Conservation (phyloP, 129 eudicot species). For the Flaveria brownii region DNA sequence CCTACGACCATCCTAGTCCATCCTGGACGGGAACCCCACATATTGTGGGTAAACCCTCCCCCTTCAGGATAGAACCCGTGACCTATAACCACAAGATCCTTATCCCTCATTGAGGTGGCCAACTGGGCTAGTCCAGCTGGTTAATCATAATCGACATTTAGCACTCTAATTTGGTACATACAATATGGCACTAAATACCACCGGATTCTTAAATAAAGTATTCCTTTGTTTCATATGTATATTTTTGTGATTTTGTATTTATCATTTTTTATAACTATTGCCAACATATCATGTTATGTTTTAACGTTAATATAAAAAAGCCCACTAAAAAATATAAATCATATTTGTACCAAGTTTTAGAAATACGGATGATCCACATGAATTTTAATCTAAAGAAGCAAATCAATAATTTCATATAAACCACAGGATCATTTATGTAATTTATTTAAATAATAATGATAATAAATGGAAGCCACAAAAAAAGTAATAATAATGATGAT, state of each 20-base stretch:
- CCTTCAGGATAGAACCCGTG: no score
- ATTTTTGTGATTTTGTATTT: not conserved
- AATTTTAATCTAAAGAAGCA: not conserved
- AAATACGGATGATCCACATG: not conserved
- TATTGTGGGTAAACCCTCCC: no score
- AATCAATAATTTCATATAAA: not conserved
- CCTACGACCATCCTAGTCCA: no score
- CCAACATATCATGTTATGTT: no score
- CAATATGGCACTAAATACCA: slow-evolving; percentile 42
- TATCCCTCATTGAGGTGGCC: no score
- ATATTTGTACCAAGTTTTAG: not conserved
- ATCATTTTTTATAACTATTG: not conserved
- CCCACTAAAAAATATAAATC: not conserved
- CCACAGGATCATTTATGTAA: not conserved
- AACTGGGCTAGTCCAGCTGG: no score
- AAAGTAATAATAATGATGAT: slow-evolving; percentile 10
- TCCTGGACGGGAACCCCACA: no score
- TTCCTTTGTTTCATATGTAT: slow-evolving; percentile 4
- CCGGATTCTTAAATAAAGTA: not conserved
- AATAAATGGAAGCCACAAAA: slow-evolving; percentile 11
- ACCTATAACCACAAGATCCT: no score
- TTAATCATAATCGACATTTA: not conserved
- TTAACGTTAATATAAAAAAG: not conserved
- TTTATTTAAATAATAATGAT: not conserved
- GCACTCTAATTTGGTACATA: slow-evolving; percentile 28